These are phyloP conservation scores for Corchorus capsularis DNA, from an alignment of 345 rosid species.

Conservation along the genomic window DNA sequence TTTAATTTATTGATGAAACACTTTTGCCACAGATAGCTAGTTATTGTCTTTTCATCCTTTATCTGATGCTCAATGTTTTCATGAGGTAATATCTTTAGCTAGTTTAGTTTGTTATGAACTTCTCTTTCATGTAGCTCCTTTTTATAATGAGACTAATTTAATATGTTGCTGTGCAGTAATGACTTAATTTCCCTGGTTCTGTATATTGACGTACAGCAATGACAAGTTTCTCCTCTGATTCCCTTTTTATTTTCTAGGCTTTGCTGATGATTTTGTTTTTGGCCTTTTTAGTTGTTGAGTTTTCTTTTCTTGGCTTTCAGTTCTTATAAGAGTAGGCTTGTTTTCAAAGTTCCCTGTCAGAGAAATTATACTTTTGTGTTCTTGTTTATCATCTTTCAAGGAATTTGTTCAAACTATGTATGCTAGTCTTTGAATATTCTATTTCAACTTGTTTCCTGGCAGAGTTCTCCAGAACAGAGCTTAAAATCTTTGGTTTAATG, in stretches of 20 bases:
- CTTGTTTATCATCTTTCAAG: background rate
- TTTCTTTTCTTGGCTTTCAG: background rate
- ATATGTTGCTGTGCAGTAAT: background rate
- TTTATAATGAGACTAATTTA: background rate
- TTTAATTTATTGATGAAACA: background rate
- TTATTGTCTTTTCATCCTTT: background rate
- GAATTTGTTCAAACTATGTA: background rate
- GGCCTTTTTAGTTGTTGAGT: background rate
- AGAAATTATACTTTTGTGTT: background rate
- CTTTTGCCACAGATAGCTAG: background rate
- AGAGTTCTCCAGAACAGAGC: constrained; percentile 5
- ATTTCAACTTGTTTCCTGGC: background rate
- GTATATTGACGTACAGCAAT: background rate
- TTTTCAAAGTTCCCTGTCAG: background rate
- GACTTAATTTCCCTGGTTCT: constrained; percentile 8
- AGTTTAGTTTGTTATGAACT: background rate
- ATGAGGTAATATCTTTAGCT: background rate
- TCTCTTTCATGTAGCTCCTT: background rate
- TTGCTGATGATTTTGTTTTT: background rate
- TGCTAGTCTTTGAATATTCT: constrained; percentile 1
- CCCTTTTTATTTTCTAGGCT: background rate
- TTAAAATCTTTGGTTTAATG: background rate
- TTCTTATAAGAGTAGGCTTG: background rate
- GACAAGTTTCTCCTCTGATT: background rate
- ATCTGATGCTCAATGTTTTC: too few species aligned